Evolutionary conservation across 1,284 basidiomycete species (phyloP), one percentile per base, ranked within the genome.

Genomic region (Cystobasidium slooffiae): DNA sequence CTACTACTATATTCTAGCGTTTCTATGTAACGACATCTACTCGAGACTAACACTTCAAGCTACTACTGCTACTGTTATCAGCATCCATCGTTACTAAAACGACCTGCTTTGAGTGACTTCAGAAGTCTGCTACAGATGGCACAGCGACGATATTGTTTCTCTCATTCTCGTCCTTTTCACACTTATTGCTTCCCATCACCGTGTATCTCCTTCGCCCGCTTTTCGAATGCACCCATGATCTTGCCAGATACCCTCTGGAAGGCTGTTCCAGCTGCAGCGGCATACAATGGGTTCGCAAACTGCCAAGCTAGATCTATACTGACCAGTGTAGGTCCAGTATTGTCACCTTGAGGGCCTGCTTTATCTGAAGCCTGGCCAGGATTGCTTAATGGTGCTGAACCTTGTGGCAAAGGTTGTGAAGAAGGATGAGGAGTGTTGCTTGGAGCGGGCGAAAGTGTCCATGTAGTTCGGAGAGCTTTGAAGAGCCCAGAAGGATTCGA

Each of bases 221-320:
- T 85, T 82, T 97, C 92, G 80, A 99, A 99, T 4, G 94, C 94
- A 75, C 90, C 85, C 31, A 97, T 90, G 93, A 97, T 97, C 83
- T 91, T 86, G 76, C 88, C 88, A 8, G 92, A 92, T 9, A 97
- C 90, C 80, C 91, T 88, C 24, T 90, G 90, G 80, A 97, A 93
- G 79, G 97, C 93, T 12, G 89, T 85, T 31, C 89, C 86, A 5
- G 92, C 92, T 20, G 94, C 87, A 0, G 89, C 87, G 0, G 92
- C 91, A 81, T 97, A 90, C 47, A 96, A 79, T 0, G 94, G 94
- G 81, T 90, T 95, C 55, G 90, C 86, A 80, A 98, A 98, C 31
- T 90, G 88, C 81, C 92, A 99, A 0, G 87, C 86, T 43, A 99
- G 85, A 14, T 77, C 77, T 31, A 83, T 81, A 43, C 78, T 77